Evolutionary conservation across 2,329 filamentous ascomycete species (phyloP), one percentile per base, ranked within the genome.

Genomic region (Fonsecaea monophora): DNA sequence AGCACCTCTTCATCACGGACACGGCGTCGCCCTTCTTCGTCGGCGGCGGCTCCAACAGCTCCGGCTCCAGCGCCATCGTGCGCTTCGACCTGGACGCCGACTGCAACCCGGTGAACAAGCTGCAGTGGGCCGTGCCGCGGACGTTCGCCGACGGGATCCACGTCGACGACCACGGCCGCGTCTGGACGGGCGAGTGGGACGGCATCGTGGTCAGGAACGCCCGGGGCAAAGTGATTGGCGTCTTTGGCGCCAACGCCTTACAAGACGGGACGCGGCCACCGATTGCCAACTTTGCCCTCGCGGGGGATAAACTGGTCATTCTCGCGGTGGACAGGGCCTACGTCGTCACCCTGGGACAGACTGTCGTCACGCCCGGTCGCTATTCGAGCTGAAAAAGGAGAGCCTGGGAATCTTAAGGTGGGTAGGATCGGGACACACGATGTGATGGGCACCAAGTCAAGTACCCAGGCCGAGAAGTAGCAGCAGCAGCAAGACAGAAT

Each of bases 111-210:
- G 10, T 30, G 2, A 37, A 34, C 3, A 35, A 38, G 37, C 42
- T 61, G 4, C 54, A 54, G n/a, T 18, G 37, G 7, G 38, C 54
- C n/a, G 25, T 48, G 1, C 9, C n/a, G 8, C 18, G 15, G 7
- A 30, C 32, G 4, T 18, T 53, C 30, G 13, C 59, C 13, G 59
- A 61, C n/a, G 59, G 59, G 6, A 37, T 61, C 5, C 18, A 53
- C 8, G 13, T 61, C n/a, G 59, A 61, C 25, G 48, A 61, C 15
- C 3, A 13, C 1, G 59, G 59, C 4, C 42, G 59, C 3, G 48
- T 61, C 8, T 61, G 59, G 59, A 61, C 59, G 1, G 59, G 21
- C 10, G 59, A 61, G 15, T 6, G 9, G 9, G 59, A 61, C 6
- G 59, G 59, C 12, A 53, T 61, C 7, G 59, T 61, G 1, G 59